Conservation (phyloP, 768 basidiomycete genomes). For the Podaxis sp. region DNA sequence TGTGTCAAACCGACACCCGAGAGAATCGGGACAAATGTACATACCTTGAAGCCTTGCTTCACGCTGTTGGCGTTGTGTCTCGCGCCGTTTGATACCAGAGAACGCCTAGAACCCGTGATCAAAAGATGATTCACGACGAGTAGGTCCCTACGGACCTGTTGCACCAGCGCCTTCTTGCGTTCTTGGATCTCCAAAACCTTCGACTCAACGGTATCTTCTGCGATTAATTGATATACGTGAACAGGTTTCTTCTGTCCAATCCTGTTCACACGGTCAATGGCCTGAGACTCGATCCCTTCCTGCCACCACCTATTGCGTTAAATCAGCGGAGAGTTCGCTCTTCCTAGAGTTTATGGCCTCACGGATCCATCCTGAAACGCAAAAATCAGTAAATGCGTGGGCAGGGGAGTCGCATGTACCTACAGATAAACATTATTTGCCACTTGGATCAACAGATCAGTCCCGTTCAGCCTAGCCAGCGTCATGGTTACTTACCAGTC, state of each 20-base stretch:
- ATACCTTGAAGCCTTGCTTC: conserved; percentile 81
- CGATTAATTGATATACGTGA: conserved; percentile 87
- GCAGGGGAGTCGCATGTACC: conserved; percentile 26
- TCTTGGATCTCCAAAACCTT: conserved; percentile 89
- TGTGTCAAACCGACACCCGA: background rate
- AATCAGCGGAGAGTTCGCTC: background rate
- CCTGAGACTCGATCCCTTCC: conserved; percentile 85
- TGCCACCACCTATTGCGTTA: conserved; percentile 71
- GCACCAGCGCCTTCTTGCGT: conserved; percentile 75
- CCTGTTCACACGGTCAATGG: conserved; percentile 78
- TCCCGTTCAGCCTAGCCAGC: background rate
- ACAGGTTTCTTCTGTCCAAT: conserved; percentile 85
- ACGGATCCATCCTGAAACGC: conserved; percentile 75
- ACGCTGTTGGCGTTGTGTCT: conserved; percentile 73
- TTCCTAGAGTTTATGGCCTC: conserved; percentile 29
- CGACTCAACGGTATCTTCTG: conserved; percentile 85
- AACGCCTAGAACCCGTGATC: conserved; percentile 58
- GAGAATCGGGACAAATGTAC: conserved; percentile 14
- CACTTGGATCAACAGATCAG: conserved; percentile 32
- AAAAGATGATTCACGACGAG: background rate
- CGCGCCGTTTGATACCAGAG: conserved; percentile 74
- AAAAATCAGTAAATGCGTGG: conserved; percentile 10
- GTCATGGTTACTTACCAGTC: conserved; percentile 41
- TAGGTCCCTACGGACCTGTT: conserved; percentile 50
- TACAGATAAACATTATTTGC: conserved; percentile 86